Evolutionary conservation across 768 basidiomycete genomes (phyloP), one percentile per base, ranked within the genome.

Genomic region (Paxillus rubicundulus): DNA sequence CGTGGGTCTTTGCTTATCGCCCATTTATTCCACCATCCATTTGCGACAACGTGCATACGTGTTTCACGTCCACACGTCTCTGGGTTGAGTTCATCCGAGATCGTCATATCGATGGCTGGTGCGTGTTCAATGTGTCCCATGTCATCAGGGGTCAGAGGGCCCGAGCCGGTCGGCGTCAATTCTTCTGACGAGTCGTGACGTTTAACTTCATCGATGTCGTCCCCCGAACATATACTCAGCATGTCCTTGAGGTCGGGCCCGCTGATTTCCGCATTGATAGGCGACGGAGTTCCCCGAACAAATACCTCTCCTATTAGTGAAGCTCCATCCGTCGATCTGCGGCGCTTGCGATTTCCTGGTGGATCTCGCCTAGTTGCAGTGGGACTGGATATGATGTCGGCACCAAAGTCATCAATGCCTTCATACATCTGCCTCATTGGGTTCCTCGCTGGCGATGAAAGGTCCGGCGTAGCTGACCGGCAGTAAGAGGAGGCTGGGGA

Each of bases 381-480:
- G 57, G 67, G 71, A 36, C 68, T 74, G 21, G 65, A 69, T 24
- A 71, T 54, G 32, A 73, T 61, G 55, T 85, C 85, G 34, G 73
- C 77, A 39, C 73, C 81, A 55, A 82, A 82, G 52, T 81, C 79
- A 21, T 72, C 70, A 40, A 46, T 41, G 21, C 17, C 52, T 9
- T n/a, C 51, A 34, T 52, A 52, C 27, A 34, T 28, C 27, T 33
- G 48, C 46, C 58, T 49, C 37, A 60, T 47, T 50, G 38, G 54
- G n/a, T 64, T 71, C 30, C 72, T 73, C 37, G 74, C 54, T 20
- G 88, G 87, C 10, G 88, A 89, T 43, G 86, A 88, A 27, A 90
- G 60, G 52, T 87, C 81, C 21, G 77, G 77, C 34, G 84, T 84
- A 55, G 74, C 73, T 53, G 69, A 70, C 45, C 76, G 77, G 55